Base-by-base conservation (phyloP, 1,139 yeast species). In the Debaryomycetaceae sp. region DNA sequence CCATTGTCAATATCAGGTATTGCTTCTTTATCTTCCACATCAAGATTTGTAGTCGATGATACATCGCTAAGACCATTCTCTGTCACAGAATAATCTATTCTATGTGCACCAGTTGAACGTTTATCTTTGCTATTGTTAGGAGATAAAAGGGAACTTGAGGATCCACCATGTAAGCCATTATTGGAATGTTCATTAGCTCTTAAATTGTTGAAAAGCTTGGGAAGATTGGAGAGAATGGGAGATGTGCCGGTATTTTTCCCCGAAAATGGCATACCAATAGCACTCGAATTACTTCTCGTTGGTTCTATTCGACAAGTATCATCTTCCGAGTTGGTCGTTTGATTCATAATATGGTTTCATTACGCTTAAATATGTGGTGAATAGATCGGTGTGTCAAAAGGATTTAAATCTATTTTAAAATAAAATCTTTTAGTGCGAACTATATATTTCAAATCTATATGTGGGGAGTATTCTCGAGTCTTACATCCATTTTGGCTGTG, bases 401-500 rank as follows among this genome's bases (percentile, higher is more conserved):
- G 31, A 27, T 27, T 27, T 4, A 11, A 27, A 11, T 27, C 11
- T 8, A 27, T 27, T 7, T 27, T 27, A 27, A 27, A 11, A 8
- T 8, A 27, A 27, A 27, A 29, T 29, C 35, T 38, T 14, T 29
- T 17, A 38, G 22, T 5, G 34, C 29, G 17, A 36, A 17, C 36
- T 22, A 22, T 24, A 31, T 20, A 41, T 31, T 24, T 8, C 40
- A 41, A 31, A 43, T 24, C 33, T 55, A 63, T 38, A 66, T 53
- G 41, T 60, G 59, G 6, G 62, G 60, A 24, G 52, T 56, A 38
- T 59, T 64, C 39, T 69, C 75, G 44, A 69, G 59, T 41, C 75
- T 58, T 37, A 69, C 75, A 48, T 68, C 70, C 71, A 69, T 66
- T 6, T 57, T 52, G 5, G 61, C 63, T 24, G 51, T 47, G 39